These are phyloP conservation scores for Saccharomycopsis schoenii DNA, from an alignment of 805 yeast species.

Conservation along the genomic window DNA sequence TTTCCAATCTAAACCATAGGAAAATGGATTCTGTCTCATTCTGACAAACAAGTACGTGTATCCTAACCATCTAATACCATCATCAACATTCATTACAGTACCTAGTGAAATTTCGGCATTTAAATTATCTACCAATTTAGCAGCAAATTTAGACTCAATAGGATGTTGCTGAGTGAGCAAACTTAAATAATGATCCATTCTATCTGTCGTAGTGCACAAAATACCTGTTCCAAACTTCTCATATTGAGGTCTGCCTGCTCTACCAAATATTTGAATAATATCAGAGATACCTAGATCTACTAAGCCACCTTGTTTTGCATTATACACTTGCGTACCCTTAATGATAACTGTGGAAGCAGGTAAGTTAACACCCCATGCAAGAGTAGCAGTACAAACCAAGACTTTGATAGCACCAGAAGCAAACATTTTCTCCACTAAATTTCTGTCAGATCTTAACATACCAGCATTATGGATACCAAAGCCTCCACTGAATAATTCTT, in stretches of 20 bases:
- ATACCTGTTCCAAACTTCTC: slow-evolving; percentile 90
- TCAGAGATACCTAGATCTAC: slow-evolving; percentile 92
- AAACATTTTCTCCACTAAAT: slow-evolving; percentile 81
- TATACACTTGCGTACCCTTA: slow-evolving; percentile 94
- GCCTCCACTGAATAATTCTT: slow-evolving; percentile 71
- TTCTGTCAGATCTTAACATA: slow-evolving; percentile 83
- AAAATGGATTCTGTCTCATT: slow-evolving; percentile 89
- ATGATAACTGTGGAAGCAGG: slow-evolving; percentile 97
- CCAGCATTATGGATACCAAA: slow-evolving; percentile 98
- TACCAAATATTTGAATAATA: slow-evolving; percentile 95
- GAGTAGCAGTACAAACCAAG: slow-evolving; percentile 89
- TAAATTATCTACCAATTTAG: slow-evolving; percentile 77
- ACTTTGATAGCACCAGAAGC: slow-evolving; percentile 79
- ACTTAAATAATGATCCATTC: slow-evolving; percentile 80
- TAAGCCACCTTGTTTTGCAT: slow-evolving; percentile 89
- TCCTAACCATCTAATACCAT: slow-evolving; percentile 96
- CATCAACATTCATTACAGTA: slow-evolving; percentile 87
- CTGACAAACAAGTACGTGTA: slow-evolving; percentile 90
- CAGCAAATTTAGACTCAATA: slow-evolving; percentile 75
- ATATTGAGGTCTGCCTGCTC: slow-evolving; percentile 98
- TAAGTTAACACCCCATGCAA: slow-evolving; percentile 98
- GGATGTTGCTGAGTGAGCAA: slow-evolving; percentile 91
- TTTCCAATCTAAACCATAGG: slow-evolving; percentile 84
- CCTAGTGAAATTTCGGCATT: slow-evolving; percentile 96
- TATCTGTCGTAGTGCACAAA: slow-evolving; percentile 72